These are phyloP conservation scores for Ceratocystis destructans DNA, from an alignment of 2,329 filamentous ascomycete species.

Conservation along the genomic window DNA sequence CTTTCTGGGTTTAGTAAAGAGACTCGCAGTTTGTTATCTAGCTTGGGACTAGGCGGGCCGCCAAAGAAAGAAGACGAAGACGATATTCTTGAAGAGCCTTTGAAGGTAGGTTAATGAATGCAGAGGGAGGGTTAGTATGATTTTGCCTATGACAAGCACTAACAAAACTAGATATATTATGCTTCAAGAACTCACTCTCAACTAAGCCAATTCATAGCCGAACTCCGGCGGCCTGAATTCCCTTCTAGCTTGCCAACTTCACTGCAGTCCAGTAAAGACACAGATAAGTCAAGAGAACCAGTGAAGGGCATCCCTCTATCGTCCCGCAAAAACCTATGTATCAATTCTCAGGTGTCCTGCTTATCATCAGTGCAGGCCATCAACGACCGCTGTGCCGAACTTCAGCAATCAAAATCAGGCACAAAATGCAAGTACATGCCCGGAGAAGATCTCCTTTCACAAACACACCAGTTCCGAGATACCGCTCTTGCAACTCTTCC, in stretches of 20 bases:
- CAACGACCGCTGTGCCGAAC: conserved; percentile 81
- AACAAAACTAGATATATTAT: conserved; percentile 55
- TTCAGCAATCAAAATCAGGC: conserved; percentile 57
- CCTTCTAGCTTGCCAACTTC: conserved; percentile 52
- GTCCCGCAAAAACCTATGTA: conserved; percentile 76
- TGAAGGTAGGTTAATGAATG: conserved; percentile 42
- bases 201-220: conserved; percentile 72
- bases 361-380: conserved; percentile 65
- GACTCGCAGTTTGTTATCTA: conserved; percentile 59
- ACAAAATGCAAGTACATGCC: conserved; percentile 66
- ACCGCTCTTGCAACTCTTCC: conserved; percentile 69
- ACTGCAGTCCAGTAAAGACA: conserved; percentile 22
- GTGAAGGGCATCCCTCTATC: conserved; percentile 74
- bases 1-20: conserved; percentile 55
- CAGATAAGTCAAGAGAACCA: conserved; percentile 23
- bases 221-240: conserved; percentile 64
- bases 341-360: conserved; percentile 67
- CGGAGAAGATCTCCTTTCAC: conserved; percentile 56
- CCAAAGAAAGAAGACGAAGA: conserved; percentile 29
- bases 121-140: neutral
- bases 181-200: conserved; percentile 90
- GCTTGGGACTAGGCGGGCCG: conserved; percentile 37
- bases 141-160: conserved; percentile 21
- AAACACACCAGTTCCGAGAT: conserved; percentile 73
- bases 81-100: conserved; percentile 44